Evolutionary conservation across 495 filamentous ascomycete genomes (phyloP), one percentile per base, ranked within the genome.

Genomic region (Tuber umbilicatum): DNA sequence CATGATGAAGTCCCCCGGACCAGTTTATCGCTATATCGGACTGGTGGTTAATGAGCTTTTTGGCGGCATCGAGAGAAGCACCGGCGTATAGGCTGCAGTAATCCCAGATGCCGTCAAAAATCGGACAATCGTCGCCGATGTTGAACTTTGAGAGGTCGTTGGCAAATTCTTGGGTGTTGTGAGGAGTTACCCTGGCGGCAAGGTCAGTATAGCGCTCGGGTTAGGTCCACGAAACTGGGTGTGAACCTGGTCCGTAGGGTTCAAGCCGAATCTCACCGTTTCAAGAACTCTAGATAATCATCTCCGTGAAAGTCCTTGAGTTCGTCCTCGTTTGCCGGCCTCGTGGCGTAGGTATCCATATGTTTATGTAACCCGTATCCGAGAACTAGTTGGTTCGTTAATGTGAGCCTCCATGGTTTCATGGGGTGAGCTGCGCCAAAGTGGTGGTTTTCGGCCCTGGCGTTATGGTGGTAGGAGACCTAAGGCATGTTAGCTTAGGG

Each of bases 21-120:
- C 96, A 99, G 83, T 97, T 97, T 73, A 99, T 90, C 31, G 95
- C 95, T 77, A 98, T 93, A 82, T 99, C 96, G 84, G 94, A 97
- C 83, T 98, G 97, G 60, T 92, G 90, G 68, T 94, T 89, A 78
- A 97, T 97, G 69, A 99, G 85, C 47, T 96, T 88, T 7, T 93
- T 94, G 38, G 95, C 95, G 68, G 95, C 95, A 83, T 98, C 96
- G 91, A 99, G 97, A 80, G 93, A 97, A 47, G 95, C 95, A 76
- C 95, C 95, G 27, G 96, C 95, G 82, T 94, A 97, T 80, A 98
- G 97, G 12, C 94, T 94, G 82, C 96, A 99, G 85, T 97, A 99
- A 82, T 99, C 94, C 80, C 97, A 99, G 3, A 99, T 89, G 38
- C 95, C 95, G 79, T 98, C 96, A 77, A 99, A 99, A 1, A 99